Percentiles rank a stretch among this genome's conserved stretches.
Evolutionary conservation across 768 basidiomycete genomes (phyloP).

Genomic region (Leucocoprinus birnbaumii): DNA sequence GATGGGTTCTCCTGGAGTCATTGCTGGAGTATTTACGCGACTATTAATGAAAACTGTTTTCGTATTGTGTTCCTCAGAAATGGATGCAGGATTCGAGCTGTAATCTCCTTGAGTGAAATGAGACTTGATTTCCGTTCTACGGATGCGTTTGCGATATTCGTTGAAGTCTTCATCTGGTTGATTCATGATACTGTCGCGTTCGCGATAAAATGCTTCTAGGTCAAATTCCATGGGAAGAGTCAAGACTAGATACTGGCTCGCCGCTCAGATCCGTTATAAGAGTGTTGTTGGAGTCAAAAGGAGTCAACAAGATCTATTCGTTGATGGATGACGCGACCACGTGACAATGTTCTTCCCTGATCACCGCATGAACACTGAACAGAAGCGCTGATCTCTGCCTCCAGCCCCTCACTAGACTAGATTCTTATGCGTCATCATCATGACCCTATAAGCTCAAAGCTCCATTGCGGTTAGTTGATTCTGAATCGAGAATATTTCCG

Average conservation of each 20-base stretch:
- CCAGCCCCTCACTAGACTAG: too few relatives aligned
- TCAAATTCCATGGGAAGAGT: constrained; percentile 24
- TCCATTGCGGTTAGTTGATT: too few relatives aligned
- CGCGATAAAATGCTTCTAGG: constrained; percentile 46
- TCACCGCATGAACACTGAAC: too few relatives aligned
- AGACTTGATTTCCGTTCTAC: constrained; percentile 1
- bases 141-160: constrained; percentile 38
- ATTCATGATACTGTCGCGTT: constrained; percentile 53
- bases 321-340: constrained; percentile 9
- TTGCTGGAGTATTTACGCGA: background rate
- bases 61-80: background rate
- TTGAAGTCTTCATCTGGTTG: constrained; percentile 50
- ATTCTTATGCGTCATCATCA: too few relatives aligned
- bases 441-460: too few relatives aligned
- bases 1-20: constrained; percentile 4
- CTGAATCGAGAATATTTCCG: too few relatives aligned
- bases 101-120: constrained; percentile 2
- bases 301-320: background rate
- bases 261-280: background rate
- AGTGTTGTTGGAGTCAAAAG: background rate
- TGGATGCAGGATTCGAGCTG: background rate
- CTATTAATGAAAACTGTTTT: background rate
- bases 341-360: constrained; percentile 3
- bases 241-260: constrained; percentile 6
- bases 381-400: too few relatives aligned